Evolutionary conservation across 768 basidiomycete species (phyloP).

Genomic region (Dioszegia crocea): DNA sequence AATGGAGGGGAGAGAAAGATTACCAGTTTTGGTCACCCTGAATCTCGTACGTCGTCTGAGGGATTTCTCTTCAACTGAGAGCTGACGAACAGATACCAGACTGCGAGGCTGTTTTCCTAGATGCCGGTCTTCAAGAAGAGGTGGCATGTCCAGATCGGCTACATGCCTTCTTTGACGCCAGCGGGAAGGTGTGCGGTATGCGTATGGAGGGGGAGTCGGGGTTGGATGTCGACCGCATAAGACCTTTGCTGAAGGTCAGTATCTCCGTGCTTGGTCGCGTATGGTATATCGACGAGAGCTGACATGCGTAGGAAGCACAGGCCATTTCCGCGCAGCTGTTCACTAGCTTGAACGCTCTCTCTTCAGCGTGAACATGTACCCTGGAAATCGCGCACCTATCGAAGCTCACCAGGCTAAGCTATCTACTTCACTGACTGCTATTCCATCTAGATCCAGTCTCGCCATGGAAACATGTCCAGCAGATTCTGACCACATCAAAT

Average conservation of each 20-base stretch:
- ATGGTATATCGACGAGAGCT: neutral
- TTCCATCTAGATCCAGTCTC: too few relatives aligned
- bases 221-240: slow-evolving; percentile 27
- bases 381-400: too few relatives aligned
- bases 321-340: neutral
- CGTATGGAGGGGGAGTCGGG: slow-evolving; percentile 43
- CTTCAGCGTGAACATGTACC: neutral
- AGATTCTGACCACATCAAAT: too few relatives aligned
- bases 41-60: slow-evolving; percentile 37
- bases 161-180: slow-evolving; percentile 35
- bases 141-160: slow-evolving; percentile 45
- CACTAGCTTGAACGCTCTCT: neutral
- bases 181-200: slow-evolving; percentile 39
- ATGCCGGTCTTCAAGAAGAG: slow-evolving; percentile 45
- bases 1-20: slow-evolving; percentile 24
- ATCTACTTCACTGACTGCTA: too few relatives aligned
- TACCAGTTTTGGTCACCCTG: slow-evolving; percentile 44
- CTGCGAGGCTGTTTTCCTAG: slow-evolving; percentile 34
- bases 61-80: neutral
- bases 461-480: too few relatives aligned
- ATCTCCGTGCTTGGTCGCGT: neutral
- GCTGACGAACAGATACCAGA: slow-evolving; percentile 33
- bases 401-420: too few relatives aligned
- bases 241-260: slow-evolving; percentile 23
- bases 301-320: neutral